Base-by-base conservation (phyloP, 2,329 filamentous ascomycete genomes). In the Exophiala aquamarina region DNA sequence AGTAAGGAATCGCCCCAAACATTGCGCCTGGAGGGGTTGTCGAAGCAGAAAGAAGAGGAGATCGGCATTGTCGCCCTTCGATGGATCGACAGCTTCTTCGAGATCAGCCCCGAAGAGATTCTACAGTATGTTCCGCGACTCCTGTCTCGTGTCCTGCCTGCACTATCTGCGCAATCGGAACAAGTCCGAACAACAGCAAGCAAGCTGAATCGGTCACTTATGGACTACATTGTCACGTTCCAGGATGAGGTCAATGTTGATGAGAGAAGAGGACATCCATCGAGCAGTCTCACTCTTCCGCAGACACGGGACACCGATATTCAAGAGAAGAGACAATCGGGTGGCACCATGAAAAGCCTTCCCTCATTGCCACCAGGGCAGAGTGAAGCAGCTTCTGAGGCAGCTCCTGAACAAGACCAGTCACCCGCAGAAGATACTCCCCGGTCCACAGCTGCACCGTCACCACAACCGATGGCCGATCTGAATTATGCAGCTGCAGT, bases 401-500 rank as follows among this genome's bases (percentile, higher is more conserved):
- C 29, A 20, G 17, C 49, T 4, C 35, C 49, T 21, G 52, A 55
- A 19, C 32, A 32, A 17, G 49, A 52, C 10, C 39, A 45, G 34
- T 47, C 49, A 9, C 41, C 45, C 2, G 32, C 32, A 71, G 19
- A 66, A 67, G 19, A 71, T 11, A 44, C 38, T n/a, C 40, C 45
- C 3, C 70, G 26, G 70, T 75, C 54, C 72, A 66, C 72, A 68
- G 62, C 74, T 59, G 66, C 61, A 41, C 69, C 71, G 9, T 63
- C 70, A 33, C 69, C 66, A 35, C 71, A 74, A 28, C 67, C 64
- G 2, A 61, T 66, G 11, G 63, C 68, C 11, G 89, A 95, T 63
- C 77, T 98, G n/a, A 92, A 98, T 68, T 98, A 97, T 65, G 89
- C 91, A 29, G 90, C 90, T 14, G 91, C 93, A 4, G 93, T 98